Percentiles rank a stretch among this genome's conserved stretches.
Conservation (phyloP, 2,329 filamentous ascomycete genomes). For the Trichoderma cornu-damae region DNA sequence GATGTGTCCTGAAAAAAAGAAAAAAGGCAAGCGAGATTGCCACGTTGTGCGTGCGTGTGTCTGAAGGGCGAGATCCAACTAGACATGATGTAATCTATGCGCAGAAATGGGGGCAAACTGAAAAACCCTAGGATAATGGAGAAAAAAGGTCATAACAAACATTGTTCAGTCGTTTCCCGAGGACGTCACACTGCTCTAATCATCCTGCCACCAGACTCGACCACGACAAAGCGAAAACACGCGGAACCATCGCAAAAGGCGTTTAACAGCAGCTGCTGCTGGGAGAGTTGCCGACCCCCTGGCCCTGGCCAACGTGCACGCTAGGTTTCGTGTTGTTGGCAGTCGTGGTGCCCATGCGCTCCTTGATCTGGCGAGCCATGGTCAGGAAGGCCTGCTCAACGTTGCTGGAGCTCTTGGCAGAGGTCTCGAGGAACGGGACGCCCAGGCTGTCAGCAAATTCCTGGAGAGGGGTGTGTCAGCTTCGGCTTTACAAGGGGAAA, state of each 20-base stretch:
- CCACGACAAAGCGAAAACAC: constrained; percentile 19
- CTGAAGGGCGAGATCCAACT: constrained; percentile 31
- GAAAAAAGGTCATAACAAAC: constrained; percentile 30
- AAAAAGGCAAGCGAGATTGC: constrained; percentile 17
- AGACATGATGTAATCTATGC: constrained; percentile 36
- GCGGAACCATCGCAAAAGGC: constrained; percentile 4
- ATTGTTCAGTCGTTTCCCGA: constrained; percentile 30
- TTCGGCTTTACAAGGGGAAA: neutral
- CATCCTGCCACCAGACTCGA: constrained; percentile 17
- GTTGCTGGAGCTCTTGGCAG: constrained; percentile 98
- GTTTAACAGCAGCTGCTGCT: constrained; percentile 86
- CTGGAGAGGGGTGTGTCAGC: constrained; percentile 44
- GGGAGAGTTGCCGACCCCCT: constrained; percentile 84
- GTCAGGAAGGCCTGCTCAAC: constrained; percentile 99
- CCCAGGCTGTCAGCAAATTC: constrained; percentile 98
- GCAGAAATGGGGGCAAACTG: constrained; percentile 26
- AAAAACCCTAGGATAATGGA: constrained; percentile 23
- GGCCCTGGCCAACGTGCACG: constrained; percentile 90
- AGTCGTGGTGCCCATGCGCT: constrained; percentile 95
- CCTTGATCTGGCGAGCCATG: constrained; percentile 99
- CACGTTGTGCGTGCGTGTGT: constrained; percentile 15
- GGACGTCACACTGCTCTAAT: constrained; percentile 24
- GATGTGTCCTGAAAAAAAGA: constrained; percentile 17
- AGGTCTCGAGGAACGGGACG: constrained; percentile 99
- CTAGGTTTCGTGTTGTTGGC: constrained; percentile 98